Conservation (phyloP, 2,329 filamentous ascomycete genomes). For the Thielaviopsis populi region DNA sequence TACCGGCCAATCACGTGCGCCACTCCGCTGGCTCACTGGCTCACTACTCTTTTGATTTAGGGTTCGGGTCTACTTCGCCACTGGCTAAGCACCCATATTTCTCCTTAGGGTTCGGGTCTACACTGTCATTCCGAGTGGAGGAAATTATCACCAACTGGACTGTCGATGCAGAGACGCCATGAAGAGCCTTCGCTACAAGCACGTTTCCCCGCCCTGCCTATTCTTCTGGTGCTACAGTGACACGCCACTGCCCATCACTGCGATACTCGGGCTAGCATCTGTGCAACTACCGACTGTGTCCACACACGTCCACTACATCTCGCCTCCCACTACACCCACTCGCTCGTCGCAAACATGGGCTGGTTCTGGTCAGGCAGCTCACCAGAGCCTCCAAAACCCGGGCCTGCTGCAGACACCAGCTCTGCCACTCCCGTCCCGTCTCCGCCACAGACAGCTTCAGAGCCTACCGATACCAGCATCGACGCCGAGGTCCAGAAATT, state of each 20-base stretch:
- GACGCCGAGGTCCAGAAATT: conserved; percentile 43
- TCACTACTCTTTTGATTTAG: too few species aligned
- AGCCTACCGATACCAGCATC: conserved; percentile 18
- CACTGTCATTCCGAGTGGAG: neutral
- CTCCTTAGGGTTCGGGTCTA: neutral
- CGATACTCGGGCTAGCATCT: neutral
- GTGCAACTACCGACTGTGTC: neutral
- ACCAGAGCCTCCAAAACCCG: conserved; percentile 20
- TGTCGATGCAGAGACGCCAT: neutral
- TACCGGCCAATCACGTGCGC: too few species aligned
- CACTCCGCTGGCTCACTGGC: too few species aligned
- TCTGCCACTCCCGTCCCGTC: neutral
- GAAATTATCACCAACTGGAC: neutral
- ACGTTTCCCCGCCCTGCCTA: too few species aligned
- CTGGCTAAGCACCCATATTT: neutral
- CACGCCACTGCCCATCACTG: neutral
- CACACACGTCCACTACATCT: neutral
- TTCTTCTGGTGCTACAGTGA: neutral
- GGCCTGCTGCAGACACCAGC: neutral
- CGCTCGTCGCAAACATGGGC: conserved; percentile 33
- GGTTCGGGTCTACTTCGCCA: too few species aligned
- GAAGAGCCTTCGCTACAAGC: neutral
- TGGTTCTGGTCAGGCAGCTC: conserved; percentile 40
- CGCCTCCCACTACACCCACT: neutral
- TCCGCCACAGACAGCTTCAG: conserved; percentile 10